Evolutionary conservation across 2,329 filamentous ascomycete species (phyloP).

Genomic region (Pyrenophora seminiperda): DNA sequence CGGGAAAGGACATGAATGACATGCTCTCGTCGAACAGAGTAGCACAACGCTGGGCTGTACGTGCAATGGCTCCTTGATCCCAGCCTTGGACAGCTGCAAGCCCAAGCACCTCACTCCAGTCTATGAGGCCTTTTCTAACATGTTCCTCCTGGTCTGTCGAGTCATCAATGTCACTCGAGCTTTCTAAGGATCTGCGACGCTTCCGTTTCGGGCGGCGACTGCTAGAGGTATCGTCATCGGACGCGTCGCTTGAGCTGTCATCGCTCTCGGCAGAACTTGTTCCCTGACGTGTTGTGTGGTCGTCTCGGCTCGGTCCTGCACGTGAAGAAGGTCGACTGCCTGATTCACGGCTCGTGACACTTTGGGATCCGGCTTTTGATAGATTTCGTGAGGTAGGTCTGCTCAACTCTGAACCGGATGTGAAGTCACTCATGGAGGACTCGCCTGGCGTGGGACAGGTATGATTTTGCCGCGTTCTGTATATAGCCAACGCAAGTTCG

Average conservation of each 20-base stretch:
- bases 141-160: constrained; percentile 19
- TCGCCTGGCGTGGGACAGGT: constrained; percentile 31
- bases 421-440: constrained; percentile 37
- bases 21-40: constrained; percentile 76
- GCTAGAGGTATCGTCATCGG: constrained; percentile 6
- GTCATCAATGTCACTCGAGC: constrained; percentile 10
- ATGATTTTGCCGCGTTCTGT: constrained; percentile 66
- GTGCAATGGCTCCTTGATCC: constrained; percentile 64
- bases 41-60: constrained; percentile 75
- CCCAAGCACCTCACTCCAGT: constrained; percentile 86
- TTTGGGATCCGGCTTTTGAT: constrained; percentile 24
- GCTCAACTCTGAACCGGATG: constrained; percentile 33
- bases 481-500: constrained; percentile 69
- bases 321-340: constrained; percentile 19
- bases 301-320: neutral
- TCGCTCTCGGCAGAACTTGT: constrained; percentile 7
- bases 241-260: constrained; percentile 45
- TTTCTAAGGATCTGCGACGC: constrained; percentile 22
- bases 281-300: constrained; percentile 1
- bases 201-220: constrained; percentile 7
- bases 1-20: constrained; percentile 63
- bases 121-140: constrained; percentile 44
- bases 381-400: constrained; percentile 17
- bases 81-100: constrained; percentile 78
- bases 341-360: constrained; percentile 13